These are phyloP conservation scores for Brassica balearica DNA, from an alignment of 441 rosid genomes.

Conservation along the genomic window DNA sequence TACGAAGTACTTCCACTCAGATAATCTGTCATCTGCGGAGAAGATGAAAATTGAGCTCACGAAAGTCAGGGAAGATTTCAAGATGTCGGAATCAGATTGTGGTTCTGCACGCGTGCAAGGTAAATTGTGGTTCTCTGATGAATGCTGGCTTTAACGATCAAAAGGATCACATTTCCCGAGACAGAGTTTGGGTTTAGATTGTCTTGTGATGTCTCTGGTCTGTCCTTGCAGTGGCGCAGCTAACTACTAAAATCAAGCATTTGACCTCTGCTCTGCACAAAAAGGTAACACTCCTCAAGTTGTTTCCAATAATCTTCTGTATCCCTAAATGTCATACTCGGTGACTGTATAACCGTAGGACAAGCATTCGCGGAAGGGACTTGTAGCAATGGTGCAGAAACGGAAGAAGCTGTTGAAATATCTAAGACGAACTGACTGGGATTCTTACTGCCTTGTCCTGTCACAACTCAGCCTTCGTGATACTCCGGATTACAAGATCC, in stretches of 20 bases:
- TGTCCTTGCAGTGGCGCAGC: slow-evolving; percentile 81
- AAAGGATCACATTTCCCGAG: slow-evolving; percentile 2
- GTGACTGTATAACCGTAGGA: slow-evolving; percentile 52
- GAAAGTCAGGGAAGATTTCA: slow-evolving; percentile 81
- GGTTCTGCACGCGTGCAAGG: slow-evolving; percentile 95
- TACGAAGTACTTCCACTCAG: slow-evolving; percentile 81
- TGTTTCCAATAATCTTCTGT: not conserved
- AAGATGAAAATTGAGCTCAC: slow-evolving; percentile 80
- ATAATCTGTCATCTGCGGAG: slow-evolving; percentile 83
- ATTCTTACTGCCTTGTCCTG: slow-evolving; percentile 76
- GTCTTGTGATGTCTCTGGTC: slow-evolving; percentile 25
- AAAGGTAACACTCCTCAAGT: slow-evolving; percentile 56
- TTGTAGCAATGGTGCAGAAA: slow-evolving; percentile 75
- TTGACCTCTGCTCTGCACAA: slow-evolving; percentile 70
- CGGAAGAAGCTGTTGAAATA: slow-evolving; percentile 85
- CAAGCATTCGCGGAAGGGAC: slow-evolving; percentile 86
- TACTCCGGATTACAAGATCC: slow-evolving; percentile 62
- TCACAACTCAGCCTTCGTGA: slow-evolving; percentile 80
- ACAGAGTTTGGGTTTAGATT: slow-evolving; percentile 22
- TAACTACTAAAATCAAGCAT: slow-evolving; percentile 91
- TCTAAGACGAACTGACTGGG: slow-evolving; percentile 88
- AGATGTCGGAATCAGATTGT: slow-evolving; percentile 91
- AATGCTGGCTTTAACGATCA: not conserved
- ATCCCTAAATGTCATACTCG: not conserved
- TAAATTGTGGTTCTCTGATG: slow-evolving; percentile 35